phyloP scores from a whole-genome alignment of 768 basidiomycete genomes.

The Pulveroboletus sp. region DNA sequence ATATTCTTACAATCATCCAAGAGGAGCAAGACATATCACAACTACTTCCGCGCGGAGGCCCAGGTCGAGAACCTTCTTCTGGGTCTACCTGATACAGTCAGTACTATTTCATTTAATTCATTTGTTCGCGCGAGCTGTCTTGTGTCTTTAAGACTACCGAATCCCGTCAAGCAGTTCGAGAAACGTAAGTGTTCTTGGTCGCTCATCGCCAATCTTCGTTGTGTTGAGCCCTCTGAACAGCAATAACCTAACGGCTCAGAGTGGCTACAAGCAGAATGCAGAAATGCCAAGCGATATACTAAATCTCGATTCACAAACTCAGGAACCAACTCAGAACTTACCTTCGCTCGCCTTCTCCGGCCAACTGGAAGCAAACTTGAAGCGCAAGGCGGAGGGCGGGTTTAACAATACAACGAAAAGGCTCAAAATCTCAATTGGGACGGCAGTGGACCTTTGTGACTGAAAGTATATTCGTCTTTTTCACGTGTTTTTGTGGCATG shows the following conservation, averaged over 20 bases:
- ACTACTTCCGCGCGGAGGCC: slow-evolving; percentile 66
- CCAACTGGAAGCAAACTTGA: slow-evolving; percentile 28
- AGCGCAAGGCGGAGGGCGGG: slow-evolving; percentile 31
- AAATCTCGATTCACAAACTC: slow-evolving; percentile 35
- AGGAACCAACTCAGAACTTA: slow-evolving; percentile 36
- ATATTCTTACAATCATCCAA: slow-evolving; percentile 50
- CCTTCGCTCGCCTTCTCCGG: slow-evolving; percentile 13
- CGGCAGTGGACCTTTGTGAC: slow-evolving; percentile 72
- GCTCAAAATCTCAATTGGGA: slow-evolving; percentile 66
- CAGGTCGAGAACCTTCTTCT: slow-evolving; percentile 58
- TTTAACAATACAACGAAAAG: slow-evolving; percentile 42
- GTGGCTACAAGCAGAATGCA: not conserved
- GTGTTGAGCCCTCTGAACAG: slow-evolving; percentile 4
- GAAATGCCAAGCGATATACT: slow-evolving; percentile 1
- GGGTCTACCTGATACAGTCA: slow-evolving; percentile 55
- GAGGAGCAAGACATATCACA: slow-evolving; percentile 45
- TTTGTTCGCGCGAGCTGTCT: slow-evolving; percentile 1
- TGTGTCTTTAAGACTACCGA: slow-evolving; percentile 8
- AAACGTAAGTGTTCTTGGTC: slow-evolving; percentile 6
- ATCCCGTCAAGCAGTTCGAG: slow-evolving; percentile 10
- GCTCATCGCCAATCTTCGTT: not conserved
- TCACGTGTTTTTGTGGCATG: not conserved
- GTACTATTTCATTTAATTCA: slow-evolving; percentile 14
- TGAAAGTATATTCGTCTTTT: slow-evolving; percentile 28
- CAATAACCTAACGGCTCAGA: not conserved